Base-by-base conservation (phyloP, 2,329 filamentous ascomycete genomes). In the Sporothrix luriei region DNA sequence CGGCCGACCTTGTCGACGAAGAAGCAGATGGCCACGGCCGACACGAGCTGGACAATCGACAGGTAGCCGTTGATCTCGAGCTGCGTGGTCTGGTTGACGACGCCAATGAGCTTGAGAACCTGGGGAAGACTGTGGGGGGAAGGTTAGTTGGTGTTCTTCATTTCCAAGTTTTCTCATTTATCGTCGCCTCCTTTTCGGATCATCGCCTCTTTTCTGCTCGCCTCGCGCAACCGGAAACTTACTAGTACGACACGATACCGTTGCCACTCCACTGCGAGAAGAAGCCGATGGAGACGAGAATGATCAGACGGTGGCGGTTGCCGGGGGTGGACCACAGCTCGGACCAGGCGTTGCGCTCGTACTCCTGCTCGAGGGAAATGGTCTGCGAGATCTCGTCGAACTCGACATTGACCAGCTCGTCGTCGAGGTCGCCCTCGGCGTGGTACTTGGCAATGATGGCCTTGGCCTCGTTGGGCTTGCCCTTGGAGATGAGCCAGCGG, bases 1-100 rank as follows among this genome's bases (percentile, higher is more conserved):
- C 75, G 75, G 14, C 74, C 74, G 48, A 74, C 68, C 62, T 71
- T 70, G 71, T 76, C 75, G 61, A 76, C 75, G 24, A 76, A 75
- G 69, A 73, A 75, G 49, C 73, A 74, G n/a, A 71, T 73, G 4
- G 66, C 69, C 4, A 75, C 73, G 52, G 74, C 74, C 4, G 74
- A 74, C 14, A 75, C 38, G 1, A 75, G 72, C 70, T 75, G 73
- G 11, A 75, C 72, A 52, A 76, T 71, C 5, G 70, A 72, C 43
- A 75, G 69, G 57, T 74, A 74, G 43, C 75, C 74, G 68, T 76
- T 76, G 73, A 76, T 75, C 69, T 74, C 71, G 26, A 70, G 68
- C 70, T 71, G 68, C 11, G 57, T 66, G 14, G 49, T 70, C 11
- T 29, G 10, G 68, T 71, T 13, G 48, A 40, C 66, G 43, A 71